phyloP scores from a whole-genome alignment of 768 basidiomycete species.

The Calocera viscosa region DNA sequence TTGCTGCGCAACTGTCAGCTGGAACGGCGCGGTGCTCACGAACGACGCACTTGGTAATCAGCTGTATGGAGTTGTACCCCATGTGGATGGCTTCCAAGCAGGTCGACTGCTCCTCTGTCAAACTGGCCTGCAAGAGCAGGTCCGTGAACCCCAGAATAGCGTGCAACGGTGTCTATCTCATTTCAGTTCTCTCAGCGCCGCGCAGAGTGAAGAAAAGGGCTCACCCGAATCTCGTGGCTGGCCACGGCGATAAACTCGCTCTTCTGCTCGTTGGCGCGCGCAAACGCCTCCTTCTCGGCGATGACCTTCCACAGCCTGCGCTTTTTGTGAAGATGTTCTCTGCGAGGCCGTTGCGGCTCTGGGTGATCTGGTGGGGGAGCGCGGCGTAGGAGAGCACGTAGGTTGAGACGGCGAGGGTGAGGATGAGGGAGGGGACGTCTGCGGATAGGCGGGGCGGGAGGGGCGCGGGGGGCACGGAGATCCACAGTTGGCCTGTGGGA shows the following conservation, averaged over 20 bases:
- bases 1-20: neutral
- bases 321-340: neutral
- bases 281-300: neutral
- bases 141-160: neutral
- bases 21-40: neutral
- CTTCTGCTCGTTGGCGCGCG: neutral
- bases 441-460: neutral
- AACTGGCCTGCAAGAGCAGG: neutral
- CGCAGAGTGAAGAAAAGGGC: neutral
- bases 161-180: neutral
- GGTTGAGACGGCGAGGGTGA: neutral
- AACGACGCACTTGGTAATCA: neutral
- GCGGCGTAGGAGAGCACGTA: neutral
- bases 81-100: neutral
- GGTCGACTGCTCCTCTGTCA: neutral
- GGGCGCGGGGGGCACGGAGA: neutral
- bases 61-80: neutral
- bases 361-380: neutral
- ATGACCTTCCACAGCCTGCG: conserved; percentile 2
- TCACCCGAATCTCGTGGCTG: neutral
- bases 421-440: conserved; percentile 4
- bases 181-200: neutral
- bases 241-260: conserved; percentile 4
- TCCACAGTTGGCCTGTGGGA: neutral
- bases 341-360: neutral